Percentiles rank a stretch among this genome's conserved stretches.
These are phyloP conservation scores for Dendrothele bispora DNA, from an alignment of 768 basidiomycete genomes.

Conservation along the genomic window DNA sequence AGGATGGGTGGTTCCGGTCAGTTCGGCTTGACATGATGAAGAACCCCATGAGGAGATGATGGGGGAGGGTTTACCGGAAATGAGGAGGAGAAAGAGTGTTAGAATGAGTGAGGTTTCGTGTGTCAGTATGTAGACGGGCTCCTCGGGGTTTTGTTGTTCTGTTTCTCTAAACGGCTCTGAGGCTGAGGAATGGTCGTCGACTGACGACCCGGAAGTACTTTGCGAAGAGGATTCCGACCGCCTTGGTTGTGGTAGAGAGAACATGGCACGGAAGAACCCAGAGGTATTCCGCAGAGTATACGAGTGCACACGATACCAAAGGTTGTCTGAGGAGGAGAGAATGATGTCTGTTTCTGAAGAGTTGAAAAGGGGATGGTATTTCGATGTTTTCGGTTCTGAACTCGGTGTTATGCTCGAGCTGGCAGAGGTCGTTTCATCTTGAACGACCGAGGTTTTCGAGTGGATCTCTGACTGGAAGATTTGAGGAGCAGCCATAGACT, in stretches of 20 bases:
- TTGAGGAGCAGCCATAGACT: no score
- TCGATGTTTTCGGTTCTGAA: not conserved
- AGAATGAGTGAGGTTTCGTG: slow-evolving; percentile 6
- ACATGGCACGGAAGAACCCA: slow-evolving; percentile 49
- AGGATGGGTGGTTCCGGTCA: slow-evolving; percentile 14
- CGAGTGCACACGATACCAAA: slow-evolving; percentile 45
- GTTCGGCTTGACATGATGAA: not conserved
- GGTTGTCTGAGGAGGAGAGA: slow-evolving; percentile 29
- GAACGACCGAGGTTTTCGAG: no score
- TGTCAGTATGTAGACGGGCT: not conserved
- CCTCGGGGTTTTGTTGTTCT: not conserved
- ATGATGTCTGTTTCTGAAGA: slow-evolving; percentile 17
- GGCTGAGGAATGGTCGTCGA: not conserved
- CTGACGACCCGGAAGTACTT: slow-evolving; percentile 7
- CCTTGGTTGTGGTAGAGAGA: slow-evolving; percentile 47
- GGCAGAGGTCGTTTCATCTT: no score
- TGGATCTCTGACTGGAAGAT: no score
- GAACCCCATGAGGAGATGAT: not conserved
- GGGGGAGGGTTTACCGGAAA: slow-evolving; percentile 4
- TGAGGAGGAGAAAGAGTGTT: slow-evolving; percentile 5
- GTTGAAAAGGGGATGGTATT: slow-evolving; percentile 15
- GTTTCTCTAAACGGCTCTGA: not conserved
- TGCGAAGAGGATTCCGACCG: no score
- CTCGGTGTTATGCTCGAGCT: no score
- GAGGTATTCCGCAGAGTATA: slow-evolving; percentile 53